Base-by-base conservation (phyloP, 1,284 basidiomycete genomes). In the Marasmius fiardii region DNA sequence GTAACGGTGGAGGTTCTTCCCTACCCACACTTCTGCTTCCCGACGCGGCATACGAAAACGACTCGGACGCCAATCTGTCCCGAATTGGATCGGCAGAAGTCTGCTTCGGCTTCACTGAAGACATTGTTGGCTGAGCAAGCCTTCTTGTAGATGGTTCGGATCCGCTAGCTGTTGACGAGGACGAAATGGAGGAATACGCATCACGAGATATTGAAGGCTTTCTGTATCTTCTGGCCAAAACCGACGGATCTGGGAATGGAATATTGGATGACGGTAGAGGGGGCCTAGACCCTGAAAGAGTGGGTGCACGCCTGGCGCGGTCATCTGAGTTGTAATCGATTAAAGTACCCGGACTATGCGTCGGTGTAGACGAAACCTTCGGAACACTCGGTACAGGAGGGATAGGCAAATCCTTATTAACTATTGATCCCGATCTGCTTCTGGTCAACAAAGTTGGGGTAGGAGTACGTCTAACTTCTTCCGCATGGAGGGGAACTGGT, bases 151-250 rank as follows among this genome's bases (percentile, higher is more conserved):
- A 23, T 33, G 47, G 33, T 49, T 49, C 47, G 33, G 18, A 26
- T 12, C 23, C 47, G 28, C 26, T 33, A n/a, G 68, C 78, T 56
- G 8, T 53, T 16, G 52, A 76, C 79, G 64, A 79, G 67, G 58
- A 44, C 41, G 45, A 33, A n/a, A 31, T 4, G 10, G 43, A 47
- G 11, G 31, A 48, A 23, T 21, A 54, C 45, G 39, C 43, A 24
- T 53, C 26, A 41, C 47, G 39, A 44, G 43, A 48, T 20, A 51
- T 55, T n/a, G 53, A 54, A 4, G 20, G 49, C 21, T 45, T 52
- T 14, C 23, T 55, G 1, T 20, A 16, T 33, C 47, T 49, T 20
- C 26, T 49, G 11, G 24, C 26, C 24, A 49, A 26, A 20, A 49
- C 12, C 18, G 47, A 33, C 14, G 47, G 24, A 49, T 49, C 47